Evolutionary conservation across 768 basidiomycete genomes (phyloP).

Genomic region (Clitopilus hobsonii): DNA sequence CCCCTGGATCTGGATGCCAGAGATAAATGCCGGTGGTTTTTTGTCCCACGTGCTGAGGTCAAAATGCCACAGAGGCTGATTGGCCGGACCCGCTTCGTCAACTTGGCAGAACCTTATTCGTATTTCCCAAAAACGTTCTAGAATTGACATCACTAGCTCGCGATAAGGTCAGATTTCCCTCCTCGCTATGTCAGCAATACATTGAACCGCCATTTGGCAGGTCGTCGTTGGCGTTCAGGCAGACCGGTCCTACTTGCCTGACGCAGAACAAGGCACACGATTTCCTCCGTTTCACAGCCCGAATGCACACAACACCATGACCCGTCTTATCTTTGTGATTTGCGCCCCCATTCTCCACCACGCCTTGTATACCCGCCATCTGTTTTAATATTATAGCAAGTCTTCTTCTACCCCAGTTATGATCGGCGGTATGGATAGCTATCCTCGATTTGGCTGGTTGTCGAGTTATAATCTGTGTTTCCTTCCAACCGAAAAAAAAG

Average conservation of each 20-base stretch:
- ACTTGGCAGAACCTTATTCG: not conserved
- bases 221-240: not conserved
- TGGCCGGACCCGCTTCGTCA: not conserved
- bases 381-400: not conserved
- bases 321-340: not conserved
- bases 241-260: not conserved
- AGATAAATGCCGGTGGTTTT: not conserved
- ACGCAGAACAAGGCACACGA: not conserved
- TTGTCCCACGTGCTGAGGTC: not conserved
- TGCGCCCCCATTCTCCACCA: not conserved
- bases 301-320: too few relatives aligned
- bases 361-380: not conserved
- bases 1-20: not conserved
- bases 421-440: not conserved
- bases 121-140: not conserved
- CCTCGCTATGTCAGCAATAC: not conserved
- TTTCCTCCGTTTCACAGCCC: too few relatives aligned
- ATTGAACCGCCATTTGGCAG: not conserved
- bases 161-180: not conserved
- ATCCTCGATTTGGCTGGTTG: not conserved
- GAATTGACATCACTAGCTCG: not conserved
- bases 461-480: not conserved
- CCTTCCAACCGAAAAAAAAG: not conserved
- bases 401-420: not conserved
- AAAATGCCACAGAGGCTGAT: not conserved